Evolutionary conservation across 108 stramenopile genomes (phyloP).

Genomic region (Nannochloropsis salina): DNA sequence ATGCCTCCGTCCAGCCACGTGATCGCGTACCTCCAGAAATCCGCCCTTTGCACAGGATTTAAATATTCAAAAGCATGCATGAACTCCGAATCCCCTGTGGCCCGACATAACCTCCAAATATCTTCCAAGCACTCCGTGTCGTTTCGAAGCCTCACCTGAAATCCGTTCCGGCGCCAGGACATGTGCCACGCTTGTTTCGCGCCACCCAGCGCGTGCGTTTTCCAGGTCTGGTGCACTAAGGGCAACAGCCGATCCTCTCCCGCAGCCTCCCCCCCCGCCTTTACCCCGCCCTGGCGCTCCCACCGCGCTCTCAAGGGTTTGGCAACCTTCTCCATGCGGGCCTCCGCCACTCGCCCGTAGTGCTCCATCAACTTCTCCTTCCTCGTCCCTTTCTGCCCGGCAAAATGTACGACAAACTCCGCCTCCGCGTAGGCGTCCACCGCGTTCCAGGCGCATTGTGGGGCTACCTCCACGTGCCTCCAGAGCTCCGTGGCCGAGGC

Average conservation of each 20-base stretch:
- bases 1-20: slow-evolving; percentile 13
- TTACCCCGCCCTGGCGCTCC: not conserved
- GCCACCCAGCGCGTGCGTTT: not conserved
- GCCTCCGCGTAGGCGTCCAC: not conserved
- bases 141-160: not conserved
- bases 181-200: slow-evolving; percentile 3
- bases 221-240: not conserved
- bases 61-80: not conserved
- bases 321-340: not conserved
- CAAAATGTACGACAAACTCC: slow-evolving; percentile 22
- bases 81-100: not conserved
- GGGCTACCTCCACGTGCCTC: not conserved
- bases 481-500: not conserved
- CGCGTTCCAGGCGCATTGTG: not conserved
- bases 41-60: not conserved
- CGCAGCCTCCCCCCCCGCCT: not conserved
- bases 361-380: slow-evolving; percentile 5
- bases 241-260: not conserved
- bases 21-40: not conserved
- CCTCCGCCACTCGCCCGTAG: not conserved
- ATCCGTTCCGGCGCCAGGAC: slow-evolving; percentile 11
- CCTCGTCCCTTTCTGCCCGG: slow-evolving; percentile 20
- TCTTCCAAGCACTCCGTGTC: not conserved
- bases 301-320: not conserved
- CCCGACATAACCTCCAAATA: not conserved